phyloP scores from a whole-genome alignment of 129 eudicot species.

The Tagetes erecta region DNA sequence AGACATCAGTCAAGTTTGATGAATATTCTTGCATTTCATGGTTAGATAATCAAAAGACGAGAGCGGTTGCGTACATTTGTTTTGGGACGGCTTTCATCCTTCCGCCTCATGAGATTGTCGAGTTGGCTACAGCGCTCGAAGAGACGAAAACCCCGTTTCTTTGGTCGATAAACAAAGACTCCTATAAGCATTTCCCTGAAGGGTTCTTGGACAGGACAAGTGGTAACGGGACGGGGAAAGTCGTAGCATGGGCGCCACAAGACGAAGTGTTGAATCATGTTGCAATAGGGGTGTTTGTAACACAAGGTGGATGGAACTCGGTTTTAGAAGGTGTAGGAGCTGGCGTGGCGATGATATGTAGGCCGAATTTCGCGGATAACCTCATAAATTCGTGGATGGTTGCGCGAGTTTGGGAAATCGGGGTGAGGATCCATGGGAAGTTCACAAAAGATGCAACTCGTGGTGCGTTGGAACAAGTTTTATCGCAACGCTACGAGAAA shows the following conservation, averaged over 20 bases:
- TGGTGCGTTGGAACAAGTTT: slow-evolving; percentile 33
- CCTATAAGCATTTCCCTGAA: slow-evolving; percentile 36
- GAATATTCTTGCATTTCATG: slow-evolving; percentile 51
- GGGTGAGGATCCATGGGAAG: slow-evolving; percentile 48
- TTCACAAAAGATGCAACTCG: slow-evolving; percentile 45
- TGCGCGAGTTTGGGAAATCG: slow-evolving; percentile 52
- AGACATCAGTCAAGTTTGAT: slow-evolving; percentile 5
- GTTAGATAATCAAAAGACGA: slow-evolving; percentile 43
- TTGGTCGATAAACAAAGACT: slow-evolving; percentile 53
- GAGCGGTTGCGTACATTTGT: slow-evolving; percentile 55
- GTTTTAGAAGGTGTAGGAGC: slow-evolving; percentile 53
- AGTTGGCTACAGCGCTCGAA: slow-evolving; percentile 57
- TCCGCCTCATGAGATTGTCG: slow-evolving; percentile 51
- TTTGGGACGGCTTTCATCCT: slow-evolving; percentile 55
- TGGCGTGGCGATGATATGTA: slow-evolving; percentile 61
- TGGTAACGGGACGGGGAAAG: slow-evolving; percentile 34
- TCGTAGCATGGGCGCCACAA: slow-evolving; percentile 83
- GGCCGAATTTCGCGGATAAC: slow-evolving; percentile 66
- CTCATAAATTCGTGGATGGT: slow-evolving; percentile 49
- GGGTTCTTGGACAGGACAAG: slow-evolving; percentile 40
- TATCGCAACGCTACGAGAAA: slow-evolving; percentile 32
- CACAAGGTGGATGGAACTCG: slow-evolving; percentile 82
- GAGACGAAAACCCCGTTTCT: slow-evolving; percentile 45
- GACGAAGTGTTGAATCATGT: slow-evolving; percentile 43
- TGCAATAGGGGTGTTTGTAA: slow-evolving; percentile 51